phyloP scores from a whole-genome alignment of 805 yeast genomes.

The Kodamaea kakaduensis region DNA sequence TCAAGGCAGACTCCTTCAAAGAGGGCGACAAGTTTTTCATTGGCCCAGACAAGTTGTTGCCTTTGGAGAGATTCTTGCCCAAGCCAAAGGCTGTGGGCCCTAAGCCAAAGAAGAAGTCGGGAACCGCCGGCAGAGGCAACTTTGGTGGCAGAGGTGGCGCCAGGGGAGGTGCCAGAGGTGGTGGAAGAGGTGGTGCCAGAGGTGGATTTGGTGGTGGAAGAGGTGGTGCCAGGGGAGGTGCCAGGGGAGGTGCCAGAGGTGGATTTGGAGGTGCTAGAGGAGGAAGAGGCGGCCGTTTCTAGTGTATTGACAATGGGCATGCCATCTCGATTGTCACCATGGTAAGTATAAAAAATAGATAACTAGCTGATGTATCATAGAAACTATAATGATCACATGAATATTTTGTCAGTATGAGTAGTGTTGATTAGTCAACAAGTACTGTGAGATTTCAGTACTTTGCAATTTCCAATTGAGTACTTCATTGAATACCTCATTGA shows the following conservation, averaged over 20 bases:
- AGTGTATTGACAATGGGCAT: too few species aligned
- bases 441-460: too few species aligned
- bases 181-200: slow-evolving; percentile 33
- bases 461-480: too few species aligned
- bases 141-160: slow-evolving; percentile 37
- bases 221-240: slow-evolving; percentile 38
- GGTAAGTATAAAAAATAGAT: too few species aligned
- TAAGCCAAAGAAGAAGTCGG: slow-evolving; percentile 68
- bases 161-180: slow-evolving; percentile 32
- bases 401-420: too few species aligned
- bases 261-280: slow-evolving; percentile 38
- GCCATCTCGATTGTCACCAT: too few species aligned
- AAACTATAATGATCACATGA: too few species aligned
- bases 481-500: too few species aligned
- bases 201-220: slow-evolving; percentile 27
- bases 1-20: slow-evolving; percentile 88
- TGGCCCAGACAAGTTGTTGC: slow-evolving; percentile 91
- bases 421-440: too few species aligned
- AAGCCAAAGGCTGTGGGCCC: slow-evolving; percentile 89
- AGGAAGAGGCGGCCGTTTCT: slow-evolving; percentile 40
- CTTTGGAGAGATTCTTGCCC: slow-evolving; percentile 94
- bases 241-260: slow-evolving; percentile 33
- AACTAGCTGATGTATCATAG: too few species aligned
- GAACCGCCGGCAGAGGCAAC: slow-evolving; percentile 47
- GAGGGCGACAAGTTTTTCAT: slow-evolving; percentile 95